A percentile compares a stretch with the other conserved stretches of the same genome.
Evolutionary conservation across 768 basidiomycete species (phyloP).

Genomic region (Lactarius trivialis): DNA sequence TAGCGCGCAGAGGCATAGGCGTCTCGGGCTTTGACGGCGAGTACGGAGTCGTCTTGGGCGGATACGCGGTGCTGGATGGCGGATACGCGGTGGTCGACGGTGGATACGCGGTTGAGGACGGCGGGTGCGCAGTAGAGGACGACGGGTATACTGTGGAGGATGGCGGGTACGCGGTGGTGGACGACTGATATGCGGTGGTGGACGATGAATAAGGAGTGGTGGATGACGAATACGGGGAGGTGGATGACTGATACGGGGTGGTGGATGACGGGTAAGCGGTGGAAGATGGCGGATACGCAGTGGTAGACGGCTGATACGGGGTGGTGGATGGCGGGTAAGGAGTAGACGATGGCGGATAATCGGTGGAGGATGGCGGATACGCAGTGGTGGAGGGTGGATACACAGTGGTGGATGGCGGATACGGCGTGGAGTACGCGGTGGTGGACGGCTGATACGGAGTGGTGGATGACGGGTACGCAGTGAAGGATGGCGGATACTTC

Average conservation of each 20-base stretch:
- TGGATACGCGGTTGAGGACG: neutral
- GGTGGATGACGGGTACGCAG: neutral
- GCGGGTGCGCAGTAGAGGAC: neutral
- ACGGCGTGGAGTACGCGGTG: neutral
- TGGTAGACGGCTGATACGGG: neutral
- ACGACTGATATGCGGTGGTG: neutral
- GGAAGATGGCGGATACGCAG: neutral
- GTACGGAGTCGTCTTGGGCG: neutral
- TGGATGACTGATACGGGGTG: no score
- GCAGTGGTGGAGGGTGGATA: neutral
- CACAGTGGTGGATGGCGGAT: no score
- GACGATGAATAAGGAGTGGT: no score
- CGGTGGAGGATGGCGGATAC: no score
- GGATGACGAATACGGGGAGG: no score
- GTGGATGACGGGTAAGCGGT: no score
- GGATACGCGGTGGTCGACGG: neutral
- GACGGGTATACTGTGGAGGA: no score
- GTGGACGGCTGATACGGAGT: no score
- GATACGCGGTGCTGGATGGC: neutral
- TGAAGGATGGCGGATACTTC: no score
- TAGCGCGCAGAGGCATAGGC: constrained; percentile 4
- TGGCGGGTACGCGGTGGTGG: neutral
- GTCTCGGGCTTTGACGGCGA: neutral
- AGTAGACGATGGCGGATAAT: no score
- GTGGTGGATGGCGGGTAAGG: no score